A percentile compares a stretch with the other conserved stretches of the same genome.
These are phyloP conservation scores for Quercus cerris DNA, from an alignment of 306 rosid genomes.

Conservation along the genomic window DNA sequence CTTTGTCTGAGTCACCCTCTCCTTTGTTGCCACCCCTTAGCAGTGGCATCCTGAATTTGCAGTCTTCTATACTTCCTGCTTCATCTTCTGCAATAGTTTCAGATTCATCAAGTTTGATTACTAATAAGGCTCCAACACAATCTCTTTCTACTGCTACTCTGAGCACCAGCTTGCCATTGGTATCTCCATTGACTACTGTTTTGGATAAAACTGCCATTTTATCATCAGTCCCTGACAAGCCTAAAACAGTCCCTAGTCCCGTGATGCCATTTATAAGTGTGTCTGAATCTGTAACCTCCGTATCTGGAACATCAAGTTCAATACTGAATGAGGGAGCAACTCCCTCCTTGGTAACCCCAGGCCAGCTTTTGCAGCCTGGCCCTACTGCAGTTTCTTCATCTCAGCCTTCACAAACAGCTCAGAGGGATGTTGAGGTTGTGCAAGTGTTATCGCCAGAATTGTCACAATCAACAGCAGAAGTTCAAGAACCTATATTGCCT, in stretches of 20 bases:
- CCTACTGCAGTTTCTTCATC: constrained; percentile 9
- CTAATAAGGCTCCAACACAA: constrained; percentile 11
- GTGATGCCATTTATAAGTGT: neutral
- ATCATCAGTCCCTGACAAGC: constrained; percentile 13
- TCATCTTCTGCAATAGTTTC: constrained; percentile 21
- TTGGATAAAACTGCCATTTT: constrained; percentile 18
- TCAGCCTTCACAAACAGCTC: constrained; percentile 9
- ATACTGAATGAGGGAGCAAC: constrained; percentile 15
- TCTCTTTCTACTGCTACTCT: constrained; percentile 12
- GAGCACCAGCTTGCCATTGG: constrained; percentile 2
- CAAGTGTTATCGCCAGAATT: constrained; percentile 13
- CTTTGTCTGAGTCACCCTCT: constrained; percentile 22
- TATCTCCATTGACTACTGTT: constrained; percentile 16
- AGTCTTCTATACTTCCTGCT: constrained; percentile 16
- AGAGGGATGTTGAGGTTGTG: constrained; percentile 17
- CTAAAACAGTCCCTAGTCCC: constrained; percentile 5
- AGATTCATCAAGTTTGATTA: constrained; percentile 22
- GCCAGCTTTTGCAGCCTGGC: constrained; percentile 25
- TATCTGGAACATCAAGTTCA: constrained; percentile 16
- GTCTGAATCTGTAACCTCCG: constrained; percentile 4
- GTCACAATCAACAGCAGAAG: neutral
- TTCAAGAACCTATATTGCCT: constrained; percentile 27
- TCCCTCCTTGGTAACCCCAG: constrained; percentile 28
- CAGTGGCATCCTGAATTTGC: constrained; percentile 13
- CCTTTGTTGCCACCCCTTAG: constrained; percentile 20